Conservation (phyloP, 2,329 filamentous ascomycete species). For the Xylariaceae sp. region DNA sequence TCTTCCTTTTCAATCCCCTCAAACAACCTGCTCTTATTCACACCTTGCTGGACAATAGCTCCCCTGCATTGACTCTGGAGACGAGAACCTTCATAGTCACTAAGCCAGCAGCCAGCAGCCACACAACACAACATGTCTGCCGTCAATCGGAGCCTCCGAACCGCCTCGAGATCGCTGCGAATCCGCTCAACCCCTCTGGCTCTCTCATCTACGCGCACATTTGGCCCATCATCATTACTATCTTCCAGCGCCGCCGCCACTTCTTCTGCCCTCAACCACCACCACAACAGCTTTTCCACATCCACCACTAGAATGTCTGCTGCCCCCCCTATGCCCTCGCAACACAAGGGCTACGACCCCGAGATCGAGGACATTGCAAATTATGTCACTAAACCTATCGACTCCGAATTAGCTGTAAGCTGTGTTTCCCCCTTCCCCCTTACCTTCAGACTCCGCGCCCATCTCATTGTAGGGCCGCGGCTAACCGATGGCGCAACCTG, state of each 20-base stretch:
- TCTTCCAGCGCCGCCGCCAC: constrained; percentile 41
- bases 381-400: constrained; percentile 90
- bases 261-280: constrained; percentile 44
- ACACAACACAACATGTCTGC: constrained; percentile 54
- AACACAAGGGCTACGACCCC: constrained; percentile 75
- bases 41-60: too few species aligned
- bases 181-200: constrained; percentile 47
- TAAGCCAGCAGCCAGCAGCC: not conserved
- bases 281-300: constrained; percentile 56
- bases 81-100: not conserved
- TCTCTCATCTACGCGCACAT: constrained; percentile 40
- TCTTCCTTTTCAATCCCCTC: not conserved
- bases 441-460: too few species aligned
- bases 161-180: constrained; percentile 61
- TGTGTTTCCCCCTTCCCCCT: constrained; percentile 27
- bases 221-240: constrained; percentile 46
- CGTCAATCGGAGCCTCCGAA: constrained; percentile 60
- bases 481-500: constrained; percentile 36
- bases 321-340: constrained; percentile 58
- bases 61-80: too few species aligned
- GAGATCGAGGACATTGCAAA: constrained; percentile 95
- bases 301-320: constrained; percentile 54
- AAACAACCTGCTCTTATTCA: not conserved
- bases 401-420: constrained; percentile 91
- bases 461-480: constrained; percentile 25